Base-by-base conservation (phyloP, 352 stramenopile species). In the Phytophthora aleatoria region DNA sequence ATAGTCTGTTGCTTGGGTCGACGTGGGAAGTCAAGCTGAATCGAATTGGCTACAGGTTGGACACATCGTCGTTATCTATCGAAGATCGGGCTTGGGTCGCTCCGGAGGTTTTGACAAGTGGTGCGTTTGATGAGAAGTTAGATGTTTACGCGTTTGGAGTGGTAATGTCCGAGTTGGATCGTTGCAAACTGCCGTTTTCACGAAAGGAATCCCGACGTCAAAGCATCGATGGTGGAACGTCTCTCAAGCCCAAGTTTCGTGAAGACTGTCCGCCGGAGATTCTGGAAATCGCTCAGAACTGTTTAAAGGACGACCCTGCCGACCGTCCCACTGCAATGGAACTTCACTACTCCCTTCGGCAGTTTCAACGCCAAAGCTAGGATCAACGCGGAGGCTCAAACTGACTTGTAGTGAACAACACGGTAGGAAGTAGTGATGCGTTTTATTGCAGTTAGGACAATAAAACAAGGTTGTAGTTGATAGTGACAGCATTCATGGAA, bases 131-230 rank as follows among this genome's bases (percentile, higher is more conserved):
- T 1, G 77, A 89, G 2, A 88, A 88, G 51, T 78, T 79, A 15
- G 82, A 94, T 31, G 73, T 91, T 24, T 94, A 83, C 48, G 76
- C 85, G 42, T 89, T 94, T 56, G 82, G 80, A 20, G 83, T 92
- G 6, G 52, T 91, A 33, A 57, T 92, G 33, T 87, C 83, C 10
- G 83, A 94, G 61, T 55, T 92, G 24, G 79, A 90, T 56, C 73
- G 71, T 4, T 90, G 79, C 20, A 71, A 74, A n/a, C 57, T 70
- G 5, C 79, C 72, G 0, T 63, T 74, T 53, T 74, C 67, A 24
- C 52, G 43, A 9, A 73, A 71, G 39, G 50, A 50, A 35, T 54
- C 57, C 6, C 50, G 60, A 12, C 45, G 61, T 51, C 49, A 61
- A 56, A 69, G 49, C 35, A 42, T 61, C 27, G 58, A 75, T 41